Conservation (phyloP, 306 rosid species). For the Citrullus colocynthis region DNA sequence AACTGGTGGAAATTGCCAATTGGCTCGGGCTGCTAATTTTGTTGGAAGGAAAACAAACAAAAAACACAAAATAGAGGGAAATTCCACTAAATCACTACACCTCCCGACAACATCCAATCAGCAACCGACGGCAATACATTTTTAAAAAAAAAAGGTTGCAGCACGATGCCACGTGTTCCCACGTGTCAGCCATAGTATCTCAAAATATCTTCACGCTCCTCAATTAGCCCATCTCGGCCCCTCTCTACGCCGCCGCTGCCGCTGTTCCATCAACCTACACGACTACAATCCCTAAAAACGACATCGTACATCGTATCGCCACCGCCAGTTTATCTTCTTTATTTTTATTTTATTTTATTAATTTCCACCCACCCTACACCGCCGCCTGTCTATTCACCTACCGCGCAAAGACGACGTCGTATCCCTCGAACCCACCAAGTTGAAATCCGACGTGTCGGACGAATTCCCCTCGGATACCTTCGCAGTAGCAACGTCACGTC, state of each 20-base stretch:
- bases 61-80: background rate
- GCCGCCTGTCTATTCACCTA: background rate
- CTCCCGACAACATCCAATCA: background rate
- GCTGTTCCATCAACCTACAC: background rate
- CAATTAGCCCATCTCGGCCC: background rate
- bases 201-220: background rate
- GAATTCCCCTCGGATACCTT: constrained; percentile 16
- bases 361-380: background rate
- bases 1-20: background rate
- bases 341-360: background rate
- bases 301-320: background rate
- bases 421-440: background rate
- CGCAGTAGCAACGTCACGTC: background rate
- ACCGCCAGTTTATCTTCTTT: background rate
- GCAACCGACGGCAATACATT: background rate
- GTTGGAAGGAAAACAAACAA: no score
- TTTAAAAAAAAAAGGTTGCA: background rate
- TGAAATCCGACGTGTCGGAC: background rate
- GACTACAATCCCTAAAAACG: background rate
- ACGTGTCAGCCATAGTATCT: background rate
- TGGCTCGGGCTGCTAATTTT: background rate
- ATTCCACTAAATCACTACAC: background rate
- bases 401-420: background rate
- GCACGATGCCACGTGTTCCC: background rate
- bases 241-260: background rate